Base-by-base conservation (phyloP, 202 grass and related monocot genomes). In the Bolboschoenoplectus hybrid region DNA sequence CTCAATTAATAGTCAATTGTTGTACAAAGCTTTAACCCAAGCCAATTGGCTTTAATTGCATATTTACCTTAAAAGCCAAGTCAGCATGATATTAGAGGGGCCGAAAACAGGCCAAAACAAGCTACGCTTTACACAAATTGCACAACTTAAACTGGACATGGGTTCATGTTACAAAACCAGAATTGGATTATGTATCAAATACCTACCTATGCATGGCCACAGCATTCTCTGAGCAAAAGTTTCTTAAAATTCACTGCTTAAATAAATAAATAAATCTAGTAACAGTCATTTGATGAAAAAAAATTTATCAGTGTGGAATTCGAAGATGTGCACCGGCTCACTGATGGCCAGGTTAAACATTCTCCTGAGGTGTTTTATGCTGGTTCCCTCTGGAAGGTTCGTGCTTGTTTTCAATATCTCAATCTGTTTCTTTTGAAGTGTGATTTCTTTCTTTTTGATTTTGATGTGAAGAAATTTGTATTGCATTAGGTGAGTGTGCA, bases 381-480 rank as follows among this genome's bases (percentile, higher is more conserved):
- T 5, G 97, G 97, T 19, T 98, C 97, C 7, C 85, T 98, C 34
- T 98, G 97, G 97, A 98, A 98, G 97, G 93, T 98, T 88, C 35
- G 53, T 81, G 6, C 20, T 52, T 52, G 43, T 84, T 26, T 82
- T 81, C 63, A 55, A 82, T 10, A 43, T 89, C 63, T 62, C 81
- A 85, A 7, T 51, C 19, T 80, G 35, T 82, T 85, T 91, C 36
- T 85, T 83, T 85, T 83, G 26, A 35, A 13, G 16, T 39, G 41
- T 67, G 34, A 43, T 87, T 51, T 60, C 17, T 60, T 80, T 17
- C 13, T 47, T 81, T 46, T 32, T 72, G 32, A 80, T 72, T 32
- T 83, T 85, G 68, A 68, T 84, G 2, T 71, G 8, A 76, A 56
- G 49, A 78, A 47, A 6, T 74, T 68, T 76, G 34, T 7, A 34